Evolutionary conservation across 495 filamentous ascomycete species (phyloP).

Genomic region (Xylaria grammica): DNA sequence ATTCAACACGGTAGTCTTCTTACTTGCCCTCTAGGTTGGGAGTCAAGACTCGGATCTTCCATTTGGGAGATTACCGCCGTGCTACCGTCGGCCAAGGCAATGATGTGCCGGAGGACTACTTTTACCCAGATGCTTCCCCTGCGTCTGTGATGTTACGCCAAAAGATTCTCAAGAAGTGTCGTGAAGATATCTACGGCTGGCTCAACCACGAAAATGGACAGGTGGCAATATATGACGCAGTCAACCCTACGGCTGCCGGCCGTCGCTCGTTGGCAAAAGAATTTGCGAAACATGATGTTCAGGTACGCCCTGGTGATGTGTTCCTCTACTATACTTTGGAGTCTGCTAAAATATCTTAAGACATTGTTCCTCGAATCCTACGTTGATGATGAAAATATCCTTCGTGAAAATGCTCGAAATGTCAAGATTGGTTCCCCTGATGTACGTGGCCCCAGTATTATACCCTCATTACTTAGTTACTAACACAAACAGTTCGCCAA

Average conservation of each 20-base stretch:
- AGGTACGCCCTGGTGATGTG: constrained; percentile 55
- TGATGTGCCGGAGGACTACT: constrained; percentile 96
- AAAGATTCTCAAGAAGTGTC: constrained; percentile 96
- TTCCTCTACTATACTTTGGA: not conserved
- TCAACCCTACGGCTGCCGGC: constrained; percentile 89
- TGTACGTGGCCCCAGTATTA: constrained; percentile 50
- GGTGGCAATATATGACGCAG: constrained; percentile 98
- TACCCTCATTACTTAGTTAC: constrained; percentile 16
- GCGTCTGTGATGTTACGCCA: constrained; percentile 86
- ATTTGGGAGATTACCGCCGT: constrained; percentile 94
- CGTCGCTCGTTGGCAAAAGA: constrained; percentile 89
- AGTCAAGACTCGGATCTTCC: constrained; percentile 97
- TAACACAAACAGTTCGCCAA: constrained; percentile 70
- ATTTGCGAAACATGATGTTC: constrained; percentile 93
- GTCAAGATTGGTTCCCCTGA: constrained; percentile 99
- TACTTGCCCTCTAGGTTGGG: constrained; percentile 68
- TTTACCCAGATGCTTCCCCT: constrained; percentile 91
- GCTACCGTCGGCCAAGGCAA: constrained; percentile 84
- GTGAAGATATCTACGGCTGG: constrained; percentile 96
- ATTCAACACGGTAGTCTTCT: not conserved
- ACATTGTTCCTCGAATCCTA: constrained; percentile 96
- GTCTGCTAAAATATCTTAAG: constrained; percentile 47
- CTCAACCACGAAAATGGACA: constrained; percentile 97
- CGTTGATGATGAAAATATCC: constrained; percentile 89
- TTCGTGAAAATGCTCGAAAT: constrained; percentile 94